These are phyloP conservation scores for Epichloe amarillans DNA, from an alignment of 2,329 filamentous ascomycete species.

Conservation along the genomic window DNA sequence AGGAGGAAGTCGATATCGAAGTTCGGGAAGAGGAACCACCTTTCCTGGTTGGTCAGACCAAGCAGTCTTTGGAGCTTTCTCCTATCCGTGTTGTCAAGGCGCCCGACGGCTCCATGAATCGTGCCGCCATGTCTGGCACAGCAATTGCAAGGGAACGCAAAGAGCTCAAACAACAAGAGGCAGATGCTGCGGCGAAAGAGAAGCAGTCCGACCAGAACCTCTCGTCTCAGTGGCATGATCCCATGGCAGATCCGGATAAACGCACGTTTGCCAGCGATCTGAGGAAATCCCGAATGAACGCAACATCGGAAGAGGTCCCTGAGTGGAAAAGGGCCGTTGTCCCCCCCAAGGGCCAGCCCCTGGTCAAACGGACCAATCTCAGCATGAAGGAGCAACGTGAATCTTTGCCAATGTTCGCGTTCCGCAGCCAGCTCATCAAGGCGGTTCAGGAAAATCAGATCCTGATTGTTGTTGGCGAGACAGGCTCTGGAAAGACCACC, in stretches of 20 bases:
- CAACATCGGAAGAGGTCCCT: constrained; percentile 56
- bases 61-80: constrained; percentile 86
- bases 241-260: constrained; percentile 78
- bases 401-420: constrained; percentile 75
- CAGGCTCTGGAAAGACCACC: constrained; percentile 93
- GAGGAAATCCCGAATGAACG: constrained; percentile 49
- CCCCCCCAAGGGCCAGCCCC: constrained; percentile 57
- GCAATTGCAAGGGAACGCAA: constrained; percentile 78
- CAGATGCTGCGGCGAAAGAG: constrained; percentile 59
- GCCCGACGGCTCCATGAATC: constrained; percentile 93
- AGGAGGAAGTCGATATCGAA: constrained; percentile 95
- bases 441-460: constrained; percentile 82
- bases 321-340: constrained; percentile 86
- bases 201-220: constrained; percentile 65
- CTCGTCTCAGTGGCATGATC: constrained; percentile 88
- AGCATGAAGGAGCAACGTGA: constrained; percentile 93
- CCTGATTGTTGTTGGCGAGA: constrained; percentile 92
- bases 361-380: constrained; percentile 78
- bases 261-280: constrained; percentile 83
- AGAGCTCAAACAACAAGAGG: constrained; percentile 79
- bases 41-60: constrained; percentile 90
- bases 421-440: constrained; percentile 75
- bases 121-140: constrained; percentile 89
- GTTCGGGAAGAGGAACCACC: constrained; percentile 92
- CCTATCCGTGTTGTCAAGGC: constrained; percentile 96